Base-by-base conservation (phyloP, 257 asterid genomes). In the Solanum rostratum region DNA sequence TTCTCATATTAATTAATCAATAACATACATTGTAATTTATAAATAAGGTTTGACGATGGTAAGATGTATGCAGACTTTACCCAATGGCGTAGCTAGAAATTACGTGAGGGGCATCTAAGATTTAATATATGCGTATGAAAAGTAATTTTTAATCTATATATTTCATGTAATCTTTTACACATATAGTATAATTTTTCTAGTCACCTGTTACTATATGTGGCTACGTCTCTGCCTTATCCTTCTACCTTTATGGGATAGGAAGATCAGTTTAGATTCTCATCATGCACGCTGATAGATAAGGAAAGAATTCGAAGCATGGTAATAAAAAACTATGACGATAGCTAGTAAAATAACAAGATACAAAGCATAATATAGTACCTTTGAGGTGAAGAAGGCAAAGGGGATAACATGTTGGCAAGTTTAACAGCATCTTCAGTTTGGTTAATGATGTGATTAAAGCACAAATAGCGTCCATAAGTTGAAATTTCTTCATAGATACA, bases 381-480 rank as follows among this genome's bases (percentile, higher is more conserved):
- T 19, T 71, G 84, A 22, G 76, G 74, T 81, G 82, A 19, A 3
- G 85, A 39, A 20, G 84, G 50, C 39, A 74, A 13, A 2, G 93
- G 80, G 0, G 95, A 39, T 55, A 94, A 30, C 84, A 55, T 88
- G 1, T 89, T 87, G 0, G 97, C 92, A 2, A 96, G 93, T 49
- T 92, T 88, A 41, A 89, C 85, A 12, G 91, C 94, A 14, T 94
- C 99, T 52, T 91, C 83, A 12, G 83, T 85, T 68, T 87, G 81
- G n/a, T 87, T 93, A 16, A 96, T 87, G 49, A 89, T 92, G 41
- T 85, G 92, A 60, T 94, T 92, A 65, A 96, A 94, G 83, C 98
- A 96, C 2, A 96, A 83, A 89, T 96, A 96, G 3, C 98, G 91
- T 12, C 98, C 99, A 57, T 91, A 92, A 1, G 99, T 80, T 68